Percentiles rank a stretch among this genome's conserved stretches.
Conservation (phyloP, 2,329 filamentous ascomycete genomes). For the Aspergillus unguis region DNA sequence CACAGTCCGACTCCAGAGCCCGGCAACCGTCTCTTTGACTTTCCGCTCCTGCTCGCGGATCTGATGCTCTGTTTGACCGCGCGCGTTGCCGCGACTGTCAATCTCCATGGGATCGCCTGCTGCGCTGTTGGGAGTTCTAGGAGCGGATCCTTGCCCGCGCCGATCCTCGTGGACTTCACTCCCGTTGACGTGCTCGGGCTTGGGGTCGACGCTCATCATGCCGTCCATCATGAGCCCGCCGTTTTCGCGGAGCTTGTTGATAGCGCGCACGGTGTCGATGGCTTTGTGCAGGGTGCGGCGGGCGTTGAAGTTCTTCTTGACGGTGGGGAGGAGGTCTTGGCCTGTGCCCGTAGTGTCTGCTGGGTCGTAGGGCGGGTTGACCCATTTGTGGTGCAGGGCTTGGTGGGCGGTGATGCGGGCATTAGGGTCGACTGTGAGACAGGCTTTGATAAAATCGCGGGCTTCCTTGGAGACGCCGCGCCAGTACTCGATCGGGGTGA, state of each 20-base stretch:
- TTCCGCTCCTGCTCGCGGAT: constrained; percentile 58
- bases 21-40: constrained; percentile 57
- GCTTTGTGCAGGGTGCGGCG: constrained; percentile 63
- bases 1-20: constrained; percentile 48
- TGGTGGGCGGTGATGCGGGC: constrained; percentile 88
- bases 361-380: constrained; percentile 55
- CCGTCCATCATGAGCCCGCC: constrained; percentile 63
- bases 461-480: constrained; percentile 79
- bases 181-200: constrained; percentile 45
- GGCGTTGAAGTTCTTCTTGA: constrained; percentile 70
- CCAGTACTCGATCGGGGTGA: constrained; percentile 95
- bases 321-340: constrained; percentile 60
- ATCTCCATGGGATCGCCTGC: constrained; percentile 1
- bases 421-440: constrained; percentile 83
- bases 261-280: constrained; percentile 65
- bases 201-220: constrained; percentile 55
- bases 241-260: constrained; percentile 64
- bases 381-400: constrained; percentile 63
- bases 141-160: background rate
- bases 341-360: constrained; percentile 33
- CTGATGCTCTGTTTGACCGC: constrained; percentile 38
- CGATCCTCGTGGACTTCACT: constrained; percentile 40
- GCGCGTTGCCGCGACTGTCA: constrained; percentile 2
- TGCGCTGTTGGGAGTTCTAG: too few relatives aligned
- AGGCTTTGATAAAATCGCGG: constrained; percentile 87